Conservation (phyloP, 1,284 basidiomycete species). For the Stereum hirsutum region DNA sequence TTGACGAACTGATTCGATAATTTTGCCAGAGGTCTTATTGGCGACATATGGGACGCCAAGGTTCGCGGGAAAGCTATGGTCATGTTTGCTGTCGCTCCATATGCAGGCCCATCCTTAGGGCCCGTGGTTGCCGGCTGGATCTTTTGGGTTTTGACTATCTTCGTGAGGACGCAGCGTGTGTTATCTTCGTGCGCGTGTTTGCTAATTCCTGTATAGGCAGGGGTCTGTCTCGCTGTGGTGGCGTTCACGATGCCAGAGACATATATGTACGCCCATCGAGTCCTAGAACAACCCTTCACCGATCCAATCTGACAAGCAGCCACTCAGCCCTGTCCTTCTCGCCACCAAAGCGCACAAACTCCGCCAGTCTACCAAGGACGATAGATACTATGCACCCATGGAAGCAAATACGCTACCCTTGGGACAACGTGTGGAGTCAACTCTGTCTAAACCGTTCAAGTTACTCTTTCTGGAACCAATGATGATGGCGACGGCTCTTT, state of each 20-base stretch:
- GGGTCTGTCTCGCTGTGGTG: constrained; percentile 37
- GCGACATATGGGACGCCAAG: constrained; percentile 26
- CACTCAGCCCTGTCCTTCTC: constrained; percentile 55
- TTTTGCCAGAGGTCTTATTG: constrained; percentile 20
- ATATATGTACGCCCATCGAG: no score
- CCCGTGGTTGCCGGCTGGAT: constrained; percentile 12
- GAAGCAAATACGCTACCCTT: constrained; percentile 33
- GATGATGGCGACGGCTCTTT: constrained; percentile 61
- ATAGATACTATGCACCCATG: constrained; percentile 46
- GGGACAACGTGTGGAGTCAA: constrained; percentile 32
- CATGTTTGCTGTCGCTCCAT: constrained; percentile 47
- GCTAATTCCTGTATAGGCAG: constrained; percentile 20
- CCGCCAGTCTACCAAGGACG: constrained; percentile 52
- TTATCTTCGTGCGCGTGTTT: no score
- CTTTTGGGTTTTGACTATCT: constrained; percentile 69
- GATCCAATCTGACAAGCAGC: no score
- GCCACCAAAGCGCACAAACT: constrained; percentile 30
- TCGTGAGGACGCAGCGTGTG: constrained; percentile 31
- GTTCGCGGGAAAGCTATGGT: constrained; percentile 25
- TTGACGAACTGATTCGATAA: background rate
- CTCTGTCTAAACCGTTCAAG: constrained; percentile 55
- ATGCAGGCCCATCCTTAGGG: constrained; percentile 55
- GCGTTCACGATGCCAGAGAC: constrained; percentile 74
- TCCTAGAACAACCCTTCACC: no score
- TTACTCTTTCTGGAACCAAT: constrained; percentile 74